Base-by-base conservation (phyloP, 345 rosid genomes). In the Arabis hirsuta region DNA sequence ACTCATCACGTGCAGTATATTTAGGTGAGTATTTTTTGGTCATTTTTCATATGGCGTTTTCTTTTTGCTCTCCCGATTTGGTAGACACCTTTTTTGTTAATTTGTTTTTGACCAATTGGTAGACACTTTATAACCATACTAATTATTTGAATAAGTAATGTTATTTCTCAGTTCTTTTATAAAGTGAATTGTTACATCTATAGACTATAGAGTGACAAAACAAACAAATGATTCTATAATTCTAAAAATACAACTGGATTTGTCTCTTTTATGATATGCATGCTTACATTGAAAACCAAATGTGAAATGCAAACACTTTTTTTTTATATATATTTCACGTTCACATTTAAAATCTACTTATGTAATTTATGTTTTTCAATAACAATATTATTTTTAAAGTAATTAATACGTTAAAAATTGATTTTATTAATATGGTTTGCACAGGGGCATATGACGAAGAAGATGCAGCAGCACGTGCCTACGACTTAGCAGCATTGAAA, bases 401-500 rank as follows among this genome's bases (percentile, higher is more conserved):
- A 22, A 22, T 22, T 22, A 22, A 22, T 22, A 22, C 24, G 2
- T 22, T 22, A 22, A 34, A 36, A 29, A 24, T 1, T 8, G 42
- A 42, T 42, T 53, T 31, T 5, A 4, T 38, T 13, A 24, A 46
- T 42, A 32, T 67, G 62, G 68, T 51, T 53, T 55, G 65, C 13
- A 43, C 68, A 90, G 98, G 98, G 20, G 97, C 97, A 46, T 91
- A 94, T 72, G 96, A 94, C 61, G 85, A 91, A 55, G 97, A 91
- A 80, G 93, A 82, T 79, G 89, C 92, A 8, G 98, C 97, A 0
- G 98, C 97, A 72, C 98, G 83, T 82, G 93, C 98, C 22, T 89
- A 89, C 78, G 98, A 94, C 83, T 82, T 94, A 80, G 97, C 98
- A 36, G 98, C 98, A 75, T 76, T 94, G 73, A 94, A 89, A 69